A percentile compares a stretch with the other conserved stretches of the same genome.
These are phyloP conservation scores for Pontederia paniculata DNA, from an alignment of 176 grass and related monocot species.

Conservation along the genomic window DNA sequence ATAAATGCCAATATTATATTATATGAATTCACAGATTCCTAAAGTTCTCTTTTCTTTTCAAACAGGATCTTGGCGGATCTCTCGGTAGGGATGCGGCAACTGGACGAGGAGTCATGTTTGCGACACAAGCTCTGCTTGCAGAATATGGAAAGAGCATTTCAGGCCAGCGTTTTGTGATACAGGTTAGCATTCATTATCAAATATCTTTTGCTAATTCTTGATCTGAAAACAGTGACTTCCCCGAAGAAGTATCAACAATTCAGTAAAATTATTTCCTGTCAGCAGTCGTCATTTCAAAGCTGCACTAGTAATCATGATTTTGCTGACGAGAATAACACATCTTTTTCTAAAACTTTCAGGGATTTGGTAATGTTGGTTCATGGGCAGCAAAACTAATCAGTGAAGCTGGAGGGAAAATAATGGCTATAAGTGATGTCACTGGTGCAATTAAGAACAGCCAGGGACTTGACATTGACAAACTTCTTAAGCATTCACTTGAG, in stretches of 20 bases:
- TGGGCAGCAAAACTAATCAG: conserved; percentile 75
- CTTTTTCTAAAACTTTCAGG: conserved; percentile 31
- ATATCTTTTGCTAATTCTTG: neutral
- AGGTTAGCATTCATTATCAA: conserved; percentile 35
- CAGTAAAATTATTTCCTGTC: neutral
- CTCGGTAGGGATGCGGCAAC: conserved; percentile 89
- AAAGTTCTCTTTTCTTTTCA: conserved; percentile 7
- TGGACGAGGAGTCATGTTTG: conserved; percentile 87
- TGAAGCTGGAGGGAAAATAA: conserved; percentile 69
- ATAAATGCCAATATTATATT: no score
- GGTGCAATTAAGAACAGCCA: conserved; percentile 66
- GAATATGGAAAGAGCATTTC: conserved; percentile 75
- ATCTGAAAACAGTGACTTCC: neutral
- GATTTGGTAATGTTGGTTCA: conserved; percentile 89
- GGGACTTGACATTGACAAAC: conserved; percentile 53
- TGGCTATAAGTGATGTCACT: conserved; percentile 71
- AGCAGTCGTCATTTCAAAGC: neutral
- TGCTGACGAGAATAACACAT: neutral
- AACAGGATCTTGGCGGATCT: conserved; percentile 83
- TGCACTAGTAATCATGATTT: neutral
- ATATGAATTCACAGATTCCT: neutral
- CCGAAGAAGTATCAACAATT: no score
- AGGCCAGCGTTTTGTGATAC: conserved; percentile 83
- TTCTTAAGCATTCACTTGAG: conserved; percentile 44
- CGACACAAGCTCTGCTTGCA: conserved; percentile 71